Evolutionary conservation across 768 basidiomycete genomes (phyloP), one percentile per base, ranked within the genome.

Genomic region (Cantharellus cinnabarinus): DNA sequence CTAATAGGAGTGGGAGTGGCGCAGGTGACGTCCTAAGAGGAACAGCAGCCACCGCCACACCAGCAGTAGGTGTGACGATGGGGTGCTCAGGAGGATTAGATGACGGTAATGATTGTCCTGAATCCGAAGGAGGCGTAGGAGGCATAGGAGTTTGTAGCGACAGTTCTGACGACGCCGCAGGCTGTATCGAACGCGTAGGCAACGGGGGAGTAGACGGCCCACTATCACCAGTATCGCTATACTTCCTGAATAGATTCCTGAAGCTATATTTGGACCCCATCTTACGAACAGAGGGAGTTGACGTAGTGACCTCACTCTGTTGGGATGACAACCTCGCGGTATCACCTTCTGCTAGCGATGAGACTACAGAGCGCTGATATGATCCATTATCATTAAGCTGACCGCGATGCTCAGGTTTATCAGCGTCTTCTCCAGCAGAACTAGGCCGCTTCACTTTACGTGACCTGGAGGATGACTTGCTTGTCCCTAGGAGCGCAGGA

Each of bases 351-450:
- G 39, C 48, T 42, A 4, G 41, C 3, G 10, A 48, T 29, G 20
- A 52, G 35, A 15, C 39, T 20, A 3, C 34, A 50, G 41, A 53
- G 48, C 3, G 14, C 50, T n/a, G 58, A 7, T 40, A 5, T 3
- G n/a, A 54, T 37, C 3, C 20, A 29, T 29, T 29, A 29, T 29
- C 20, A 29, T 29, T 29, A 29, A 29, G 20, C 20, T 29, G 20
- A 29, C 20, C 20, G 20, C 20, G 29, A 48, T 10, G 10, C 29
- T 10, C 10, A 60, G 37, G 59, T 51, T 44, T 37, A 5, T 83
- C 81, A 58, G 79, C 77, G 58, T 75, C 82, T 39, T 75, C 82
- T 3, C 85, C 83, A 42, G 84, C 83, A 42, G 85, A 87, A 61
- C 80, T 75, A 15, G 87, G 85, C 58, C 85, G 74, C 44, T 75